Base-by-base conservation (phyloP, 1,139 yeast species). In the Yamadazyma jaroonii region DNA sequence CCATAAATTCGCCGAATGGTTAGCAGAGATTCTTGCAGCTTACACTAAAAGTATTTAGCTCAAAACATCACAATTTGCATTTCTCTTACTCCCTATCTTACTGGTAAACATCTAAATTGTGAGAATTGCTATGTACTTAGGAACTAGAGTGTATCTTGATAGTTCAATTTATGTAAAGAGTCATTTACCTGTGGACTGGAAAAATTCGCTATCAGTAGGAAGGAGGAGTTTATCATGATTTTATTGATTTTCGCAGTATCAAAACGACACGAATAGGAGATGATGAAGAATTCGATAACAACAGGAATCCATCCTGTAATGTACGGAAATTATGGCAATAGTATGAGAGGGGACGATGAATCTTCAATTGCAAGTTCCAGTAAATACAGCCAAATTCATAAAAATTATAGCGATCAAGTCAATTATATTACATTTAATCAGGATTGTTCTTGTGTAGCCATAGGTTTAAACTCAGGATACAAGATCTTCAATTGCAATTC, bases 401-500 rank as follows among this genome's bases (percentile, higher is more conserved):
- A 40, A 35, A 17, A 17, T 6, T 43, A 38, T 6, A 37, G 41
- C 27, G 61, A 57, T 31, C 47, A 50, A 13, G 73, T 81, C 42
- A 79, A 78, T 53, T 75, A 70, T 54, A 75, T 89, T 43, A 77
- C 84, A 36, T 92, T 92, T 70, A 92, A 92, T 61, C 98, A 92
- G 64, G 95, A 90, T 58, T 84, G 85, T 41, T 73, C 89, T 41
- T 90, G 97, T 57, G 74, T 90, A 22, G 88, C 96, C 1, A 77
- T 88, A 6, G 97, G 96, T 2, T 74, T 87, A 8, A 74, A 75
- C 33, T 67, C 67, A 39, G 94, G 95, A n/a, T 88, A 86, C 60
- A 79, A 79, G 49, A 84, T 92, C 36, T 90, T 81, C 69, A 86
- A 85, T 56, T 88, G 96, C 62, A 86, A 82, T 42, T 96, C 97